phyloP scores from a whole-genome alignment of 805 yeast genomes.

The Yarrowia deformans region DNA sequence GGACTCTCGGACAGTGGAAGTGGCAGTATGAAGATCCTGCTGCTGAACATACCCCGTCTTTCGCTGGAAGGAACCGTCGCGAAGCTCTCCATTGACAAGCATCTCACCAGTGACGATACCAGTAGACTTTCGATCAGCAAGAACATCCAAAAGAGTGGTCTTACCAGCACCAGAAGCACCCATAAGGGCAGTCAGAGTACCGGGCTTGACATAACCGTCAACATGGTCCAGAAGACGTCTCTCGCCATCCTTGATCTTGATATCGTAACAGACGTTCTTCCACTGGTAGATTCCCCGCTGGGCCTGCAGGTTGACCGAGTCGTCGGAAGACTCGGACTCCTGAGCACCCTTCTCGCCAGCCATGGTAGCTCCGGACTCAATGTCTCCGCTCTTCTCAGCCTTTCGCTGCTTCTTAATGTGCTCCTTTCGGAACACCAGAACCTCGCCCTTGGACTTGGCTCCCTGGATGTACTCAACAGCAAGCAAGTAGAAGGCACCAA shows the following conservation, averaged over 20 bases:
- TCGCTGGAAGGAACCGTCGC: slow-evolving; percentile 25
- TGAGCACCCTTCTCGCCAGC: slow-evolving; percentile 24
- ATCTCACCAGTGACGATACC: slow-evolving; percentile 10
- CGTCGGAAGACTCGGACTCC: slow-evolving; percentile 16
- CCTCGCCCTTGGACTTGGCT: slow-evolving; percentile 61
- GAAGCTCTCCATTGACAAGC: slow-evolving; percentile 13
- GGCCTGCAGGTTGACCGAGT: slow-evolving; percentile 23
- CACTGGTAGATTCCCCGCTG: slow-evolving; percentile 64
- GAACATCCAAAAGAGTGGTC: slow-evolving; percentile 26
- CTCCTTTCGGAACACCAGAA: slow-evolving; percentile 58
- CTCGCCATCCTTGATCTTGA: slow-evolving; percentile 59
- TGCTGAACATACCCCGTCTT: slow-evolving; percentile 16
- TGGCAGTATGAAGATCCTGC: slow-evolving; percentile 20
- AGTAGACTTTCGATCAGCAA: slow-evolving; percentile 16
- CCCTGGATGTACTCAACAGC: slow-evolving; percentile 58
- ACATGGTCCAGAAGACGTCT: slow-evolving; percentile 58
- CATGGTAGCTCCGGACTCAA: slow-evolving; percentile 24
- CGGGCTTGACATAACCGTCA: slow-evolving; percentile 20
- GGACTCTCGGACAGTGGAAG: slow-evolving; percentile 12
- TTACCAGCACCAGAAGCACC: slow-evolving; percentile 14
- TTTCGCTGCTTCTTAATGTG: slow-evolving; percentile 25
- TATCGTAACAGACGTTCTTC: slow-evolving; percentile 76
- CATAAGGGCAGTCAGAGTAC: slow-evolving; percentile 16
- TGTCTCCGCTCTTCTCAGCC: slow-evolving; percentile 1
- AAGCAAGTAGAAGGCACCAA: slow-evolving; percentile 60